Conservation (phyloP, 306 rosid genomes). For the Vigna hirtella region DNA sequence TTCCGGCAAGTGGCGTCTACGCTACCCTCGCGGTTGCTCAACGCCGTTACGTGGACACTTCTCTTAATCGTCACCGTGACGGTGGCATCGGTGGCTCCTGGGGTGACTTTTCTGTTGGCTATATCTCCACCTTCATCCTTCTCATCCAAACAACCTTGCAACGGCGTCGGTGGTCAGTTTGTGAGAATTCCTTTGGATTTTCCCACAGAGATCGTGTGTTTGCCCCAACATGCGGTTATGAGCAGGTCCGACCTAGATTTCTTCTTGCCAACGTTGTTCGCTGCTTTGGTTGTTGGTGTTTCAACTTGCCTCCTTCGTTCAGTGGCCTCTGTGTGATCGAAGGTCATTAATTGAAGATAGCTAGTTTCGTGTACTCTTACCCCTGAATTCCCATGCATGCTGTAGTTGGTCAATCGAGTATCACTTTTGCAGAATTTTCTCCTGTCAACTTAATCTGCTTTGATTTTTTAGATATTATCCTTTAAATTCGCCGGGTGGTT, state of each 20-base stretch:
- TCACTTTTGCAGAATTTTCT: too few relatives aligned
- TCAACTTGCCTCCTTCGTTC: constrained; percentile 67
- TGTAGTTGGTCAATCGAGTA: background rate
- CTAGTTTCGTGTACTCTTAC: background rate
- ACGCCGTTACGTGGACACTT: constrained; percentile 59
- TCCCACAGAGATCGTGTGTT: constrained; percentile 63
- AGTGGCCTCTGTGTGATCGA: constrained; percentile 35
- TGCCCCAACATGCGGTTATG: constrained; percentile 62
- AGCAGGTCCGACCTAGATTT: constrained; percentile 61
- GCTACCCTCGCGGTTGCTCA: constrained; percentile 16
- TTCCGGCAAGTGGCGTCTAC: constrained; percentile 39
- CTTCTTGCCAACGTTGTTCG: constrained; percentile 77
- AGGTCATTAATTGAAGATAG: too few relatives aligned
- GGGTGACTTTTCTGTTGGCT: constrained; percentile 54
- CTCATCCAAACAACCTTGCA: constrained; percentile 47
- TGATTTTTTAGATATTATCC: too few relatives aligned
- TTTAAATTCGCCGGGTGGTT: too few relatives aligned
- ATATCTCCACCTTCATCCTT: constrained; percentile 55
- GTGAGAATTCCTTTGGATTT: constrained; percentile 66
- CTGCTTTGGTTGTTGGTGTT: constrained; percentile 64
- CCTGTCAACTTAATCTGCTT: too few relatives aligned
- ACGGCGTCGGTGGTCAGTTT: constrained; percentile 39
- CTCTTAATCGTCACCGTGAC: constrained; percentile 55
- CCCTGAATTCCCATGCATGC: too few relatives aligned
- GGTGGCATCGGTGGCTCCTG: constrained; percentile 62